Evolutionary conservation across 305 asterid genomes (phyloP), one percentile per base, ranked within the genome.

Genomic region (Solanum chacoense): DNA sequence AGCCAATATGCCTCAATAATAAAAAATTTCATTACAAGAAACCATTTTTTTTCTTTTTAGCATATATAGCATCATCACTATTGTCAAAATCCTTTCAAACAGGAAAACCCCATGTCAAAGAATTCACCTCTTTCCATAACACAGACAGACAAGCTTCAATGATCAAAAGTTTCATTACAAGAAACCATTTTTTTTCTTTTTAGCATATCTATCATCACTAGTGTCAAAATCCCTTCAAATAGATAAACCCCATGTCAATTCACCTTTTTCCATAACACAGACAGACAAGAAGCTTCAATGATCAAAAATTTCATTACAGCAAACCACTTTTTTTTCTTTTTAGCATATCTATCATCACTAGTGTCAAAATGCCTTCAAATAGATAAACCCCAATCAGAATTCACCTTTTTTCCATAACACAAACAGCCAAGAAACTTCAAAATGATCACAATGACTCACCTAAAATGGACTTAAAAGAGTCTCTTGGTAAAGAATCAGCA

Each of bases 401-500:
- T 38, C 85, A 80, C 85, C n/a, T 14, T 80, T 40, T n/a, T n/a
- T 77, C 18, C 36, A 80, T 29, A 26, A 40, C 29, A 34, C 32
- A 75, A 6, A 75, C 13, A 20, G 40, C 84, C 78, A 85, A 72
- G 22, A 7, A 31, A 81, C 11, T 3, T 20, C 59, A 31, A 45
- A 81, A 81, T 45, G 28, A 81, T 81, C 40, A 81, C 29, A 83
- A 84, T 45, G 74, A 50, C 74, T 87, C 34, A 96, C 99, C 99
- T 86, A 91, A 88, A 76, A 95, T 88, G 85, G 95, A 91, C 85
- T 91, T 90, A 89, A 93, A 90, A 87, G 95, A 91, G 65, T 95
- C 96, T 85, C 88, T 87, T 65, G 95, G 91, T 89, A 93, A 92
- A 90, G 93, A 91, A 91, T 91, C 95, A 90, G 92, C 95, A 12